A percentile compares a stretch with the other conserved stretches of the same genome.
Evolutionary conservation across 176 grass and related monocot species (phyloP).

Genomic region (Pharus latifolius): DNA sequence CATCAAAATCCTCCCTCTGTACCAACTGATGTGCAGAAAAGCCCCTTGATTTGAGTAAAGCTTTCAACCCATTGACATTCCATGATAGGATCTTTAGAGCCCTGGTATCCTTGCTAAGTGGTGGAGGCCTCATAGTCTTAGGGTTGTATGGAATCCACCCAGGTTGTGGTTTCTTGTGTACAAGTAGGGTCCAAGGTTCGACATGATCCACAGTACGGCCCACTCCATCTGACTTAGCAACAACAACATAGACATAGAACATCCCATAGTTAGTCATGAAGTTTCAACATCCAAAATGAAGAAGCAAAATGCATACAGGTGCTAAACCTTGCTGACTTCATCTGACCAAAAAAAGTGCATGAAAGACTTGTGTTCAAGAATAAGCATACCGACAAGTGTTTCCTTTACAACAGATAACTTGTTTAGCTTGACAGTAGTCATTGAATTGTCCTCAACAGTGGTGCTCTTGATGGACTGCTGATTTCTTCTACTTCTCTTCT

Average conservation of each 20-base stretch:
- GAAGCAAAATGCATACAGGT: not conserved
- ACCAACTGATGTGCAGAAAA: conserved; percentile 67
- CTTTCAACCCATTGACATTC: conserved; percentile 94
- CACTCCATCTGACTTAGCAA: conserved; percentile 2
- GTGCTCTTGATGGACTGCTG: conserved; percentile 27
- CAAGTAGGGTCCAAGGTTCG: conserved; percentile 83
- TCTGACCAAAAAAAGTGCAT: not conserved
- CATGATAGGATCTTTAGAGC: conserved; percentile 76
- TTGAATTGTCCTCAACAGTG: conserved; percentile 8
- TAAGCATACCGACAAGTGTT: conserved; percentile 27
- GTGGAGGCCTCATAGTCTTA: conserved; percentile 63
- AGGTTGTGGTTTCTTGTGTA: conserved; percentile 73
- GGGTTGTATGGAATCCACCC: conserved; percentile 89
- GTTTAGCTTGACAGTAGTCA: conserved; percentile 29
- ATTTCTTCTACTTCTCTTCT: conserved; percentile 66
- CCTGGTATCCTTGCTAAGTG: conserved; percentile 51
- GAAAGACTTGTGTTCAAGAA: conserved; percentile 11
- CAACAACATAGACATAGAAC: conserved; percentile 6
- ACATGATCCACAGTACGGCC: conserved; percentile 6
- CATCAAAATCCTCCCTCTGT: conserved; percentile 91
- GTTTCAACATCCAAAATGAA: not conserved
- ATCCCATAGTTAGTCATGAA: conserved; percentile 2
- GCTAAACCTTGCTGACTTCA: too few species aligned
- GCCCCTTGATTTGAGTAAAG: conserved; percentile 66
- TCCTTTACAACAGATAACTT: conserved; percentile 34